These are phyloP conservation scores for Coemansia sp. DNA, from an alignment of 192 early-diverging fungal species.

Conservation along the genomic window DNA sequence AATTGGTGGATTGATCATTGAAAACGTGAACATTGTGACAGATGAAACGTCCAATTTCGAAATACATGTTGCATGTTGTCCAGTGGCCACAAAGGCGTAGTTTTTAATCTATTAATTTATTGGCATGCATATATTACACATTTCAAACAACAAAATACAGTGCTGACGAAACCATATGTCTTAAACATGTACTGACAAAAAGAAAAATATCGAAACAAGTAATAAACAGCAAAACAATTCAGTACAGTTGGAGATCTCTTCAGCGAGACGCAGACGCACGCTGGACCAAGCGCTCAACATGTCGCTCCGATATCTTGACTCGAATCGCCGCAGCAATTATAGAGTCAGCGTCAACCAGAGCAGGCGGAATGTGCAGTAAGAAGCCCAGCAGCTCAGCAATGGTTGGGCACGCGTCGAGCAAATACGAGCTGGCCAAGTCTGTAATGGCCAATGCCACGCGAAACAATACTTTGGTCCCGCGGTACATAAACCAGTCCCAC, in stretches of 20 bases:
- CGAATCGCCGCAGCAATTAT: slow-evolving; percentile 69
- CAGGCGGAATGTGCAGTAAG: slow-evolving; percentile 76
- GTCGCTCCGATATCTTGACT: slow-evolving; percentile 65
- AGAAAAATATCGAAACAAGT: background rate
- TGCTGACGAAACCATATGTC: too few species aligned
- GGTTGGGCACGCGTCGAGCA: slow-evolving; percentile 75
- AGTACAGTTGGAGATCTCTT: background rate
- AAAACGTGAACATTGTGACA: too few species aligned
- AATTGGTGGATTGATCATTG: too few species aligned
- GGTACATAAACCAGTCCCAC: slow-evolving; percentile 88
- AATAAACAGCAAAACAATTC: background rate
- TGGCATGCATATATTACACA: too few species aligned
- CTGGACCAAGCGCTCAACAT: slow-evolving; percentile 55
- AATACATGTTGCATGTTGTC: too few species aligned
- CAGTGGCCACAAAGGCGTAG: too few species aligned
- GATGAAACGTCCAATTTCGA: too few species aligned
- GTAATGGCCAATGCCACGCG: slow-evolving; percentile 78
- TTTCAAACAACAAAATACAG: too few species aligned
- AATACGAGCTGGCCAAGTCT: slow-evolving; percentile 58
- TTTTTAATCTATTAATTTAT: too few species aligned
- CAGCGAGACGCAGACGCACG: slow-evolving; percentile 1
- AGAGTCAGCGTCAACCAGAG: slow-evolving; percentile 52
- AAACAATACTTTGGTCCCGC: slow-evolving; percentile 81
- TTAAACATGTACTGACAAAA: too few species aligned
- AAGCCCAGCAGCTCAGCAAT: slow-evolving; percentile 72